phyloP scores from a whole-genome alignment of 768 basidiomycete genomes.

The Mycena vitilis region DNA sequence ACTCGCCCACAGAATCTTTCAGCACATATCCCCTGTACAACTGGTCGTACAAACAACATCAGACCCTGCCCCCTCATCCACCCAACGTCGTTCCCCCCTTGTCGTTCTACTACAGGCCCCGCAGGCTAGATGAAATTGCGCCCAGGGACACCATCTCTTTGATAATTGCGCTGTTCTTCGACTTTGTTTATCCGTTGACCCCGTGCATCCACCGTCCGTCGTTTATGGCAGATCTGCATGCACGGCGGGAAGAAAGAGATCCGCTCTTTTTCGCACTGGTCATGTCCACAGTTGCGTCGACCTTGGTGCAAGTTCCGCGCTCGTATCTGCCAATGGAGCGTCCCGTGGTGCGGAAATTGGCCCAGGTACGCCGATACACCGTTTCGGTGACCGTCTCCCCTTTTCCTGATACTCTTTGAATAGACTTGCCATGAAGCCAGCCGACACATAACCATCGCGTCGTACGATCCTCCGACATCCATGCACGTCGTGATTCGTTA shows the following conservation, averaged over 20 bases:
- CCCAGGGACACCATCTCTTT: conserved; percentile 84
- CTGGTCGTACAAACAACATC: conserved; percentile 79
- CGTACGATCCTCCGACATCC: conserved; percentile 86
- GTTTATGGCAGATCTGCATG: conserved; percentile 90
- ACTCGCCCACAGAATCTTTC: conserved; percentile 63
- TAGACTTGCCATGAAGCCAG: conserved; percentile 86
- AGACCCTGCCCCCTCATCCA: conserved; percentile 53
- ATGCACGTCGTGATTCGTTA: conserved; percentile 91
- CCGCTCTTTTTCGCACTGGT: conserved; percentile 93
- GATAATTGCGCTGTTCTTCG: conserved; percentile 91
- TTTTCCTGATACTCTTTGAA: conserved; percentile 15
- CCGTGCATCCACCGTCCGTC: conserved; percentile 93
- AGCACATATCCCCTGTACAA: conserved; percentile 75
- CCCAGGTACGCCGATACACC: conserved; percentile 53
- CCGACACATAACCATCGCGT: conserved; percentile 80
- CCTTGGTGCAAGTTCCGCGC: conserved; percentile 88
- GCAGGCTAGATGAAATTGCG: conserved; percentile 84
- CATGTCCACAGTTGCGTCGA: conserved; percentile 89
- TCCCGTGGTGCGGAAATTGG: conserved; percentile 84
- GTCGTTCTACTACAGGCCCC: conserved; percentile 78
- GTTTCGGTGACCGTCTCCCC: background rate
- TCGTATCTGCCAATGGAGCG: conserved; percentile 91
- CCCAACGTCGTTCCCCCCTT: conserved; percentile 69
- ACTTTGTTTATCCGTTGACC: conserved; percentile 92
- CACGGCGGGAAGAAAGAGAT: conserved; percentile 84